Evolutionary conservation across 331 rosid genomes (phyloP).

Genomic region (Malus hybrid): DNA sequence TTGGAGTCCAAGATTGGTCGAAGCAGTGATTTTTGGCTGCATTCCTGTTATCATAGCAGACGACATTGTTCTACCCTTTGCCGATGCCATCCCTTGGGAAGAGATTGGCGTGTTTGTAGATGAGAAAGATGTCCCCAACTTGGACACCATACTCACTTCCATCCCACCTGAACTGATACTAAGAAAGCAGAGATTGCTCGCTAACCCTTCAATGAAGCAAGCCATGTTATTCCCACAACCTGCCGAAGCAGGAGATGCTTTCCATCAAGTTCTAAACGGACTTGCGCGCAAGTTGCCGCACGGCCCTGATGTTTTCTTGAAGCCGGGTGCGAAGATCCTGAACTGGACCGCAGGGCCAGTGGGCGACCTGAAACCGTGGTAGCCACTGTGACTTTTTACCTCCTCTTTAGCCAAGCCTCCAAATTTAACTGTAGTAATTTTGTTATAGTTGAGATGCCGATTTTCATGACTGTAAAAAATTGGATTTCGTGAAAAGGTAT

Average conservation of each 20-base stretch:
- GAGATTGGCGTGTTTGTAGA: slow-evolving; percentile 81
- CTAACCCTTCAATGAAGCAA: slow-evolving; percentile 97
- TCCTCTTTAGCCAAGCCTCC: neutral
- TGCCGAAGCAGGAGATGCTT: slow-evolving; percentile 80
- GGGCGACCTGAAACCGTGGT: slow-evolving; percentile 94
- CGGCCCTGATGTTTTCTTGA: slow-evolving; percentile 48
- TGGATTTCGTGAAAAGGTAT: neutral
- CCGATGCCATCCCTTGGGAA: slow-evolving; percentile 98
- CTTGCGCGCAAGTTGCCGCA: slow-evolving; percentile 91
- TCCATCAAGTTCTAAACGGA: slow-evolving; percentile 90
- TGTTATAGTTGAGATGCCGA: slow-evolving; percentile 7
- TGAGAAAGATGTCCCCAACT: slow-evolving; percentile 74
- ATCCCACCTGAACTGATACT: slow-evolving; percentile 70
- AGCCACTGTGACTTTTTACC: slow-evolving; percentile 4
- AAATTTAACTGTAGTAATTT: neutral
- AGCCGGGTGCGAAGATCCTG: slow-evolving; percentile 50
- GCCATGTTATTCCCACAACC: slow-evolving; percentile 95
- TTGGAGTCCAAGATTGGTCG: slow-evolving; percentile 95
- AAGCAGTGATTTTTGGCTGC: slow-evolving; percentile 94
- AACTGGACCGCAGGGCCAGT: slow-evolving; percentile 95
- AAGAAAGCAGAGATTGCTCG: slow-evolving; percentile 86
- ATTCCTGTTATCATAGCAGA: slow-evolving; percentile 95
- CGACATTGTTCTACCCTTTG: slow-evolving; percentile 89
- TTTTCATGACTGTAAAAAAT: slow-evolving; percentile 2
- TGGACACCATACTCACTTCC: slow-evolving; percentile 79